phyloP scores from a whole-genome alignment of 176 grass and related monocot species.

The Musa itinerans region DNA sequence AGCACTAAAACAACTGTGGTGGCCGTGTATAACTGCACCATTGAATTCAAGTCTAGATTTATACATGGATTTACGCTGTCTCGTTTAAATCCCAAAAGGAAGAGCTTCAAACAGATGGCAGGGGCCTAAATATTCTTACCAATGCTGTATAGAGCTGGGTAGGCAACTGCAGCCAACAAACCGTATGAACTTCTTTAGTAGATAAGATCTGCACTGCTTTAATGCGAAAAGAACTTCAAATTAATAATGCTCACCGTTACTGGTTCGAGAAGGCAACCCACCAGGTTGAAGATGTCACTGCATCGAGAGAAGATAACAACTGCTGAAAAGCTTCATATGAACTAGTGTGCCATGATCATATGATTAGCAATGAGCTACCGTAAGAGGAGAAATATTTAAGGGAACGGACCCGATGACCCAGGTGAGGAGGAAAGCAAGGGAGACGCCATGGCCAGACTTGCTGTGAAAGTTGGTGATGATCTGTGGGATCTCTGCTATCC shows the following conservation, averaged over 20 bases:
- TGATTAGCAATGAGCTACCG: neutral
- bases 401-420: slow-evolving; percentile 9
- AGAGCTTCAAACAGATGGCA: too few relatives aligned
- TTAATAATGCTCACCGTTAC: slow-evolving; percentile 5
- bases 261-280: slow-evolving; percentile 19
- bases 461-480: slow-evolving; percentile 12
- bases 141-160: slow-evolving; percentile 18
- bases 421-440: slow-evolving; percentile 16
- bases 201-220: neutral
- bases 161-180: slow-evolving; percentile 8
- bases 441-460: slow-evolving; percentile 20
- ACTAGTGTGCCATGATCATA: neutral
- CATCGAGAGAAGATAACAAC: neutral
- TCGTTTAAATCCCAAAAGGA: neutral
- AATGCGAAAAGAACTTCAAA: too few relatives aligned
- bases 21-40: slow-evolving; percentile 17
- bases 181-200: neutral
- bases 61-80: neutral
- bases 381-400: neutral
- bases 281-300: slow-evolving; percentile 19
- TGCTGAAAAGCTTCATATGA: neutral
- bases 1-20: slow-evolving; percentile 12
- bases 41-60: neutral
- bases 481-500: slow-evolving; percentile 14
- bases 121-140: neutral